phyloP scores from a whole-genome alignment of 1,284 basidiomycete species.

The Ceratorhiza oryzae-sativae region DNA sequence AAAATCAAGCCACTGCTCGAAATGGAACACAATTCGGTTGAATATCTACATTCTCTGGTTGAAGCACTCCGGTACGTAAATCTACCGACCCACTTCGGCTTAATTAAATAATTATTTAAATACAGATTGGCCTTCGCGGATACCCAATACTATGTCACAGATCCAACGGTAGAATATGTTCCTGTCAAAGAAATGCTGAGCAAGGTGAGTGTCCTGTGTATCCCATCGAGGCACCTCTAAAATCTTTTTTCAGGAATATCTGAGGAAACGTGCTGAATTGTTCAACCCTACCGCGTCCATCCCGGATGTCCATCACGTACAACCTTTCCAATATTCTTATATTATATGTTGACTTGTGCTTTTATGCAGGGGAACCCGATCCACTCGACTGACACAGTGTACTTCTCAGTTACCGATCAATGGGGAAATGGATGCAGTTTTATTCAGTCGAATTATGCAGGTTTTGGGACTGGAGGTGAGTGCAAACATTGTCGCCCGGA shows the following conservation, averaged over 20 bases:
- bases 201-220: constrained; percentile 69
- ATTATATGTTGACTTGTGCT: constrained; percentile 30
- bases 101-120: constrained; percentile 29
- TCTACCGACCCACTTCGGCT: constrained; percentile 38
- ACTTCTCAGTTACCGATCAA: constrained; percentile 86
- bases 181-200: constrained; percentile 81
- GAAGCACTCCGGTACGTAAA: constrained; percentile 73
- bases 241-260: constrained; percentile 67
- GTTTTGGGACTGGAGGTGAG: constrained; percentile 78
- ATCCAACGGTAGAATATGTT: constrained; percentile 76
- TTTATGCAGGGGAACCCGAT: constrained; percentile 71
- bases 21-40: constrained; percentile 85
- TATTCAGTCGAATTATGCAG: constrained; percentile 92
- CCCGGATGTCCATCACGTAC: constrained; percentile 70
- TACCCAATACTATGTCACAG: constrained; percentile 86
- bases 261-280: constrained; percentile 77
- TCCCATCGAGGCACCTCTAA: background rate
- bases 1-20: constrained; percentile 73
- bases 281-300: constrained; percentile 76
- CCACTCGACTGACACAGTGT: constrained; percentile 90
- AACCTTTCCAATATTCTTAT: background rate
- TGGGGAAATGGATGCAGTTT: constrained; percentile 95
- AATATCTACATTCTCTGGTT: constrained; percentile 88
- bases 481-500: background rate
- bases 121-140: constrained; percentile 57